Evolutionary conservation across 257 asterid species (phyloP), one percentile per base, ranked within the genome.

Genomic region (Paraleonurus japonicus): DNA sequence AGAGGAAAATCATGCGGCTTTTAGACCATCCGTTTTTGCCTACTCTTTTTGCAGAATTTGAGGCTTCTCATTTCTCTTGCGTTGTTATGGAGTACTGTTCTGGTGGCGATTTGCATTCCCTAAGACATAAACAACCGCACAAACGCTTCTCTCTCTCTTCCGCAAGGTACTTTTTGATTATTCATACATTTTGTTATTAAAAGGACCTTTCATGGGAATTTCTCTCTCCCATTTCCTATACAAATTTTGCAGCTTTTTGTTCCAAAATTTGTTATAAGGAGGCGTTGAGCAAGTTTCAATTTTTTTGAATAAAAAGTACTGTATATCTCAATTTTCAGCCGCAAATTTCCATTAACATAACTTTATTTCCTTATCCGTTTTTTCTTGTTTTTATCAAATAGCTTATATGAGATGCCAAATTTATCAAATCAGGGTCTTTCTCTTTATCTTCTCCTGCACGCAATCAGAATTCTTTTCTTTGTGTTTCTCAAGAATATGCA

Each of bases 81-180:
- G 86, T 92, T 1, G 98, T 92, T 0, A 92, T 92, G 92, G 98
- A 89, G 74, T 92, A 78, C 63, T 92, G 97, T 27, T 62, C 90
- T 50, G 96, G 90, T 19, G 97, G 97, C 39, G 97, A 91, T 79
- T 86, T 91, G 89, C 97, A 89, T 78, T 84, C 96, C 24, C 85
- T 91, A 2, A 61, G 95, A 13, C 89, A 86, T 22, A 83, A 83
- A 59, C 97, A 89, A 79, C 97, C 95, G 48, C 75, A 82, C 10
- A 87, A 86, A 71, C 88, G 90, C 65, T 92, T 89, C 79, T 82
- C 96, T 28, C 78, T 89, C 80, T 61, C 70, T 84, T 83, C 96
- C 0, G 84, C 96, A 0, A 92, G 98, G 98, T 92, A 77, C 19
- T 48, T 2, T 3, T 37, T 1, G 3, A 3, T 0, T 3, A 30